A percentile compares a stretch with the other conserved stretches of the same genome.
phyloP scores from a whole-genome alignment of 148 eudicot genomes.

The Fallopia convolvulus region DNA sequence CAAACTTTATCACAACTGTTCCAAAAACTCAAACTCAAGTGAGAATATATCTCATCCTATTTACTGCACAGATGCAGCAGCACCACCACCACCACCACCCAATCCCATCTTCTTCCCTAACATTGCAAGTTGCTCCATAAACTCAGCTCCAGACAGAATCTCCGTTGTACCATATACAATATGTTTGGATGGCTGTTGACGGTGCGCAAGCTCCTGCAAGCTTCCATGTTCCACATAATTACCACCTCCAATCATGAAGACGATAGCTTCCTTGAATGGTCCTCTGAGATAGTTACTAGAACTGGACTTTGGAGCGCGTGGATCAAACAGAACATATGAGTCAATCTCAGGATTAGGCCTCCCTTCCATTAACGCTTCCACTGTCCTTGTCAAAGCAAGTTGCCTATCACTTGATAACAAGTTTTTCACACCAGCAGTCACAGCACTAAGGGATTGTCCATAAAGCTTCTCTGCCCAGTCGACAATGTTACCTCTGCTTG shows the following conservation, averaged over 20 bases:
- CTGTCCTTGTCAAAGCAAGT: conserved; percentile 78
- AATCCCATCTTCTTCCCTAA: conserved; percentile 86
- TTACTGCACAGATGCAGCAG: conserved; percentile 35
- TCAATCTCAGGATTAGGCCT: conserved; percentile 89
- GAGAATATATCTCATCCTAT: background rate
- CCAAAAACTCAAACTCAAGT: background rate
- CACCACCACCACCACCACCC: conserved; percentile 24
- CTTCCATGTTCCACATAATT: conserved; percentile 90
- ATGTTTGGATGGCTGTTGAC: conserved; percentile 63
- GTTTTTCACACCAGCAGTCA: conserved; percentile 95
- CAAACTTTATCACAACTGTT: background rate
- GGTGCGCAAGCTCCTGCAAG: conserved; percentile 74
- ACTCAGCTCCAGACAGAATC: conserved; percentile 76
- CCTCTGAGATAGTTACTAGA: conserved; percentile 82
- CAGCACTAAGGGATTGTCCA: conserved; percentile 86
- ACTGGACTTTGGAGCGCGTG: conserved; percentile 91
- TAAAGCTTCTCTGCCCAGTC: conserved; percentile 97
- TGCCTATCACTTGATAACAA: conserved; percentile 73
- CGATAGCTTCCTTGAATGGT: conserved; percentile 89
- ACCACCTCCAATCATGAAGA: conserved; percentile 99
- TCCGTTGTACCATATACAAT: conserved; percentile 78
- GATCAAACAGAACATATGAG: conserved; percentile 71
- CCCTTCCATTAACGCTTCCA: conserved; percentile 97
- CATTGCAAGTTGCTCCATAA: conserved; percentile 75
- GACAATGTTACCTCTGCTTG: conserved; percentile 74